Percentiles rank a stretch among this genome's conserved stretches.
Conservation (phyloP, 345 rosid genomes). For the Acer negundo region DNA sequence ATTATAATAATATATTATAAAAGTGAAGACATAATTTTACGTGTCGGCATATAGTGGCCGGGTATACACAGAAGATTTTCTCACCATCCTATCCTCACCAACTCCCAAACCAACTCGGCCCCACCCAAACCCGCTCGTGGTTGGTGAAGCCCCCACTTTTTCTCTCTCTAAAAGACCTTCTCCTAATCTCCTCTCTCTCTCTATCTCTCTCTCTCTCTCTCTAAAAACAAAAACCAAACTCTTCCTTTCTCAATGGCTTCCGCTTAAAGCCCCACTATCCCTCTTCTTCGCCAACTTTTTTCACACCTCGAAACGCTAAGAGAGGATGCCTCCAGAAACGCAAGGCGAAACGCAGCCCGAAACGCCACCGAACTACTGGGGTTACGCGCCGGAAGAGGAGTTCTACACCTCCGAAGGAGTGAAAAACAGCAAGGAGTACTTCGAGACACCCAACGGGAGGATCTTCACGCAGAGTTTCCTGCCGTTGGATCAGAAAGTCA, state of each 20-base stretch:
- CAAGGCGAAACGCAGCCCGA: slow-evolving; percentile 27
- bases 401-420: slow-evolving; percentile 88
- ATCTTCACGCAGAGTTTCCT: slow-evolving; percentile 81
- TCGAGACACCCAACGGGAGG: slow-evolving; percentile 83
- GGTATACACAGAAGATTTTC: no score
- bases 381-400: slow-evolving; percentile 83
- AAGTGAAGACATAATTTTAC: no score
- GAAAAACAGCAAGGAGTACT: slow-evolving; percentile 66
- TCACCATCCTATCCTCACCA: neutral
- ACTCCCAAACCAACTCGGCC: neutral
- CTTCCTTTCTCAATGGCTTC: no score
- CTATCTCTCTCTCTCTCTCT: neutral
- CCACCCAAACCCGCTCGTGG: neutral
- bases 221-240: neutral
- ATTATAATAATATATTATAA: no score
- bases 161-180: neutral
- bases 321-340: slow-evolving; percentile 31
- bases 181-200: no score
- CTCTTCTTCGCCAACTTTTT: no score
- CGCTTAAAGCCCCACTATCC: no score
- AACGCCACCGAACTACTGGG: slow-evolving; percentile 77
- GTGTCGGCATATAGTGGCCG: no score
- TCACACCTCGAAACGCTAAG: neutral
- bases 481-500: slow-evolving; percentile 70
- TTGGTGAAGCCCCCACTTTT: neutral